Base-by-base conservation (phyloP, 495 filamentous ascomycete species). In the Xylaria sp. region DNA sequence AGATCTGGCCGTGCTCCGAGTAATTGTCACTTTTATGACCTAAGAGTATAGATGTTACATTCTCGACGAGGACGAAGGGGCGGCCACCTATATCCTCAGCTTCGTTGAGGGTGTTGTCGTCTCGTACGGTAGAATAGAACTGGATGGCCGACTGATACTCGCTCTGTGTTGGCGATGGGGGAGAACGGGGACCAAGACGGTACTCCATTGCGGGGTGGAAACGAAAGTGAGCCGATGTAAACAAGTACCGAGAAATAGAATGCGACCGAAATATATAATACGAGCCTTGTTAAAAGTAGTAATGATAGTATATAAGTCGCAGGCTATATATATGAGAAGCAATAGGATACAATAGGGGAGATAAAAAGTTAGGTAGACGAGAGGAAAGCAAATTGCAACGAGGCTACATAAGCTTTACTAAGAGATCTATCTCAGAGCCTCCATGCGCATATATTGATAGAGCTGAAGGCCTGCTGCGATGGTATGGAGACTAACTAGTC, bases 151-250 rank as follows among this genome's bases (percentile, higher is more conserved):
- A 46, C 21, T 64, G 61, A 46, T 64, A 64, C 26, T 64, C 61
- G 61, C 26, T 31, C 17, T 64, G 61, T n/a, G 61, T 33, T 41
- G 61, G 41, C 3, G 61, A 48, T 15, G 26, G 61, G 14, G 37
- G 59, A 24, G 15, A 19, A 46, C 26, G 43, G 41, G 61, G 26
- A 48, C 29, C 9, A 11, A 33, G 24, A 31, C 19, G 26, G 41
- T 21, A 26, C 17, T 64, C 61, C 61, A 64, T 64, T 46, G 61
- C 41, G 61, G 61, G 61, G 61, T 31, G 21, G 37, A 21, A 64
- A 31, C 5, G 7, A 19, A 46, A n/a, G 37, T 46, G 61, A 64
- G 26, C 15, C 35, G 24, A 1, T 21, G 41, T 46, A 19, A 64
- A 46, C 9, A 14, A 31, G 41, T 33, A n/a, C 61, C 37, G 8